A percentile compares a stretch with the other conserved stretches of the same genome.
Conservation (phyloP, 2,329 filamentous ascomycete species). For the Neurospora sp. region DNA sequence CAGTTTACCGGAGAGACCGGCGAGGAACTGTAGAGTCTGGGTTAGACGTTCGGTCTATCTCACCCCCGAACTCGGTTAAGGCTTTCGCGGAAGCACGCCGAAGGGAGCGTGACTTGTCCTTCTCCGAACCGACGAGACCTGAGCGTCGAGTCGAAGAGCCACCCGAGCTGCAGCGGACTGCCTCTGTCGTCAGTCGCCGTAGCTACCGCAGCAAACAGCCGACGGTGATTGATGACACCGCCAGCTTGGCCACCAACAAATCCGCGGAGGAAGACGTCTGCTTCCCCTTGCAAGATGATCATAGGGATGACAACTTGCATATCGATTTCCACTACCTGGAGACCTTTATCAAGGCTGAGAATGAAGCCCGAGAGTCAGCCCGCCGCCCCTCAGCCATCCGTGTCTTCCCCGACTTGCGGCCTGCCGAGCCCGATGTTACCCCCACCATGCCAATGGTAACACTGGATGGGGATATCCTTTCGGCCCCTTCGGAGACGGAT, state of each 20-base stretch:
- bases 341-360: conserved; percentile 66
- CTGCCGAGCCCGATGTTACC: conserved; percentile 18
- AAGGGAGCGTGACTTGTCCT: conserved; percentile 62
- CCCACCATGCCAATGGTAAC: conserved; percentile 20
- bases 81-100: conserved; percentile 88
- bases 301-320: conserved; percentile 61
- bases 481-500: conserved; percentile 39
- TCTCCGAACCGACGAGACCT: conserved; percentile 32
- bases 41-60: conserved; percentile 57
- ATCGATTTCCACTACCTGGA: conserved; percentile 93
- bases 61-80: conserved; percentile 94
- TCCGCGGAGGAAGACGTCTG: conserved; percentile 82
- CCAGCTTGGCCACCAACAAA: conserved; percentile 54
- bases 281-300: conserved; percentile 67
- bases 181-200: conserved; percentile 58
- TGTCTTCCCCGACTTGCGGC: conserved; percentile 54
- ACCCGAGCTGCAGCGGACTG: conserved; percentile 56
- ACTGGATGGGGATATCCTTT: conserved; percentile 45
- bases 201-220: conserved; percentile 48
- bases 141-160: conserved; percentile 33
- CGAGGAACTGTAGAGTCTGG: conserved; percentile 48
- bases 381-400: conserved; percentile 39
- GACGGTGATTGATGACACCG: conserved; percentile 51
- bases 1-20: conserved; percentile 34
- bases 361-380: conserved; percentile 35